Percentiles rank a stretch among this genome's conserved stretches.
Conservation (phyloP, 2,329 filamentous ascomycete genomes). For the Fusarium phyllophilum region DNA sequence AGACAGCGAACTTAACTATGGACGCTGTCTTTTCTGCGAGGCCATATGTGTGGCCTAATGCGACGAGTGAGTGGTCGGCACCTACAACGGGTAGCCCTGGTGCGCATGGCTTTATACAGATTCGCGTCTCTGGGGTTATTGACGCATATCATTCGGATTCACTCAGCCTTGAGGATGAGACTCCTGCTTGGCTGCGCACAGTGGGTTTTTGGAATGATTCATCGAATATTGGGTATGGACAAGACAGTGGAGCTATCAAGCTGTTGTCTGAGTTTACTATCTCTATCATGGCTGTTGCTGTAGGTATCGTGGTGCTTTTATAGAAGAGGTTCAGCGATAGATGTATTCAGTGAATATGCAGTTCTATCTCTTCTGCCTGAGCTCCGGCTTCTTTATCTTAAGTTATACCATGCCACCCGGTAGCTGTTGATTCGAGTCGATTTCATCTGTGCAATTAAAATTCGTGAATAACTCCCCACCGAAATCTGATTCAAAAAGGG, state of each 20-base stretch:
- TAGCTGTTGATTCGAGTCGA: not conserved
- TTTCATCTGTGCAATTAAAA: not conserved
- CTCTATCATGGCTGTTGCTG: not conserved
- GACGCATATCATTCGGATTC: conserved; percentile 5
- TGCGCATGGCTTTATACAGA: not conserved
- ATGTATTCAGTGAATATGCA: rapidly evolving
- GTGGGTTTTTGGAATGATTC: conserved; percentile 5
- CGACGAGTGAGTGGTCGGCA: not conserved
- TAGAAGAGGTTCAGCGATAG: rapidly evolving
- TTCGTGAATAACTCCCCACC: rapidly evolving
- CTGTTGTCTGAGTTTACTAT: rapidly evolving
- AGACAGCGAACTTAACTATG: not conserved
- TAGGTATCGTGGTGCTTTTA: not conserved
- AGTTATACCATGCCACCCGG: rapidly evolving
- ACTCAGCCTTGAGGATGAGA: not conserved
- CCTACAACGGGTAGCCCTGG: not conserved
- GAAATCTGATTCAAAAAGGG: not conserved
- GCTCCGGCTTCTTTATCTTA: rapidly evolving
- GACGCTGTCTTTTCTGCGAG: not conserved
- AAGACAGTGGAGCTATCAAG: not conserved
- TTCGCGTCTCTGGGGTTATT: not conserved
- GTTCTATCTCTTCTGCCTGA: not conserved
- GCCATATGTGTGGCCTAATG: not conserved
- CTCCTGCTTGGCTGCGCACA: not conserved
- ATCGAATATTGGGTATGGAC: not conserved